These are phyloP conservation scores for Pseudohalonectria lignicola DNA, from an alignment of 2,329 filamentous ascomycete genomes.

Conservation along the genomic window DNA sequence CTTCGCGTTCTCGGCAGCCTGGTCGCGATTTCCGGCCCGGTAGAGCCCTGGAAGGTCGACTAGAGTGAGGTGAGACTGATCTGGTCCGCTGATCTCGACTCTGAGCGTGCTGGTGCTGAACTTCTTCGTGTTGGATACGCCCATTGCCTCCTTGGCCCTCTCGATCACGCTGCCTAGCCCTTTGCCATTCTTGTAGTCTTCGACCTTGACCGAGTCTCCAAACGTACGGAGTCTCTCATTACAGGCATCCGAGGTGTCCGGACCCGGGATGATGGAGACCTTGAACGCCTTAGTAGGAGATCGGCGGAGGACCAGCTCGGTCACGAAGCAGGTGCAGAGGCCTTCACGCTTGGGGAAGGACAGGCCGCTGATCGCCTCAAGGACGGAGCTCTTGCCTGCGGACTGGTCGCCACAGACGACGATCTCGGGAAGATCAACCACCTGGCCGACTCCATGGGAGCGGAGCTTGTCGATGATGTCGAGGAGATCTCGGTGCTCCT, in stretches of 20 bases:
- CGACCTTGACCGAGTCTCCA: conserved; percentile 6
- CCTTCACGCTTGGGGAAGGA: conserved; percentile 47
- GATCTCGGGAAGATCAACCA: conserved; percentile 31
- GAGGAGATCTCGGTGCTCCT: conserved; percentile 23
- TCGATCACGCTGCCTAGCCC: conserved; percentile 24
- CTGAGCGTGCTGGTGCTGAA: conserved; percentile 36
- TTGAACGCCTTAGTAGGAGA: conserved; percentile 19
- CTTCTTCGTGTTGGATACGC: conserved; percentile 23
- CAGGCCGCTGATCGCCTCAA: conserved; percentile 53
- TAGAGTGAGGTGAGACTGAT: conserved; percentile 40
- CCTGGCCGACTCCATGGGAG: conserved; percentile 21
- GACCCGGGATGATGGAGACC: conserved; percentile 24
- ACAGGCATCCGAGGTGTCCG: conserved; percentile 14
- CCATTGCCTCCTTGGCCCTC: conserved; percentile 35
- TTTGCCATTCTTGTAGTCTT: conserved; percentile 4
- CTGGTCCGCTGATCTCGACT: conserved; percentile 35
- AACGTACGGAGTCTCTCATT: conserved; percentile 16
- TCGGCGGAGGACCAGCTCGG: conserved; percentile 46
- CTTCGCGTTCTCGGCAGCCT: conserved; percentile 30
- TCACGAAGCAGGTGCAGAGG: conserved; percentile 52
- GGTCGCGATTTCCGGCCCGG: conserved; percentile 31
- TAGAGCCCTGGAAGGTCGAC: conserved; percentile 50
- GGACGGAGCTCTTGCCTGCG: conserved; percentile 52
- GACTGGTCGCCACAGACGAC: conserved; percentile 53
- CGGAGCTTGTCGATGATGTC: conserved; percentile 27